Evolutionary conservation across 1,139 yeast genomes (phyloP).

Genomic region (Saccharomycopsis hybrid): DNA sequence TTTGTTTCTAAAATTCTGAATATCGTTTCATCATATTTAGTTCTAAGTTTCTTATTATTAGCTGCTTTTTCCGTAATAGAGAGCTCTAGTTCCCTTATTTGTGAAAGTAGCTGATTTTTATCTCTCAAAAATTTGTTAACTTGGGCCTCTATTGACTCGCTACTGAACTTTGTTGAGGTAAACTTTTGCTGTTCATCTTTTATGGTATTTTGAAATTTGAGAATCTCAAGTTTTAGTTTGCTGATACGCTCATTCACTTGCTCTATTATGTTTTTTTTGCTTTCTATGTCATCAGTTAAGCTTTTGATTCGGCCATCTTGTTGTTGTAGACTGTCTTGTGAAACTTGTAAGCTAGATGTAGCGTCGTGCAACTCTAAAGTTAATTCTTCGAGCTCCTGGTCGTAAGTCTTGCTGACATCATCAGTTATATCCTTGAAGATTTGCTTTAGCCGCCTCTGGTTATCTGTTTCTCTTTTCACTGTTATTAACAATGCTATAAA

Average conservation of each 20-base stretch:
- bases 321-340: too few species aligned
- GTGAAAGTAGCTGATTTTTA: neutral
- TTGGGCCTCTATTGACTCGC: neutral
- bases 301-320: too few species aligned
- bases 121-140: neutral
- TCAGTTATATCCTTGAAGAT: neutral
- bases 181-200: constrained; percentile 1
- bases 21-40: constrained; percentile 16
- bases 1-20: constrained; percentile 16
- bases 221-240: neutral
- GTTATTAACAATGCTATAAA: constrained; percentile 4
- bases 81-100: neutral
- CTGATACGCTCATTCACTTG: neutral
- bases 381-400: too few species aligned
- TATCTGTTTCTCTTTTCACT: constrained; percentile 15
- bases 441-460: constrained; percentile 2
- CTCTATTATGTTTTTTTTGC: neutral
- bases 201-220: neutral
- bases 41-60: constrained; percentile 3
- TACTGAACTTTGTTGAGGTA: neutral
- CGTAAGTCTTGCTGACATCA: too few species aligned
- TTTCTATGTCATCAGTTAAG: too few species aligned
- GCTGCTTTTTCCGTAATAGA: neutral
- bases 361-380: too few species aligned
- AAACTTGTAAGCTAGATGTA: too few species aligned